Evolutionary conservation across 1,284 basidiomycete species (phyloP).

Genomic region (Ceratobasidium theobromae): DNA sequence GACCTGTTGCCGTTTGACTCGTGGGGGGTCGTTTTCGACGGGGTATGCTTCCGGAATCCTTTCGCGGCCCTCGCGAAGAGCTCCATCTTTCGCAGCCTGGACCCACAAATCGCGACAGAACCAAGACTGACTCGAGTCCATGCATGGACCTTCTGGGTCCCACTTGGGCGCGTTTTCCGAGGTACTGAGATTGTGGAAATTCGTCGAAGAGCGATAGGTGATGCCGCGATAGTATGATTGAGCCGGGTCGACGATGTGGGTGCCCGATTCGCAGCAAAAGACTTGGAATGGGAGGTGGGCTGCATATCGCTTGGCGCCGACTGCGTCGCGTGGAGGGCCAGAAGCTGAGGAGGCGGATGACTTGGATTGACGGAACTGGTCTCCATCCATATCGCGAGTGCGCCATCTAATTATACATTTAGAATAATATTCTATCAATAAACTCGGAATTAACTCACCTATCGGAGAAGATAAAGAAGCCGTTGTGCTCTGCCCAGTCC

Average conservation of each 20-base stretch:
- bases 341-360: slow-evolving; percentile 87
- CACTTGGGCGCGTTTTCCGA: slow-evolving; percentile 59
- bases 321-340: slow-evolving; percentile 82
- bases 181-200: slow-evolving; percentile 66
- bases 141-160: slow-evolving; percentile 77
- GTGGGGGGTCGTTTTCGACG: slow-evolving; percentile 16
- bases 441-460: slow-evolving; percentile 53
- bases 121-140: slow-evolving; percentile 93
- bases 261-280: slow-evolving; percentile 95
- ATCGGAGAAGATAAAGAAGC: slow-evolving; percentile 95
- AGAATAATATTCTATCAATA: background rate
- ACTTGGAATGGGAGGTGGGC: slow-evolving; percentile 94
- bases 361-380: slow-evolving; percentile 92
- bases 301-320: slow-evolving; percentile 78
- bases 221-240: slow-evolving; percentile 92
- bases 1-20: slow-evolving; percentile 37
- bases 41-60: slow-evolving; percentile 24
- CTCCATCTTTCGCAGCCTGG: slow-evolving; percentile 70
- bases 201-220: slow-evolving; percentile 72
- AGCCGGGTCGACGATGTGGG: slow-evolving; percentile 88
- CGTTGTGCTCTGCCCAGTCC: slow-evolving; percentile 97
- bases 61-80: slow-evolving; percentile 50
- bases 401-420: slow-evolving; percentile 65
- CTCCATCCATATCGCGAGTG: slow-evolving; percentile 91
- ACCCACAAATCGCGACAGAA: slow-evolving; percentile 95